A percentile compares a stretch with the other conserved stretches of the same genome.
Evolutionary conservation across 2,329 filamentous ascomycete genomes (phyloP).

Genomic region (Fusarium burgessii): DNA sequence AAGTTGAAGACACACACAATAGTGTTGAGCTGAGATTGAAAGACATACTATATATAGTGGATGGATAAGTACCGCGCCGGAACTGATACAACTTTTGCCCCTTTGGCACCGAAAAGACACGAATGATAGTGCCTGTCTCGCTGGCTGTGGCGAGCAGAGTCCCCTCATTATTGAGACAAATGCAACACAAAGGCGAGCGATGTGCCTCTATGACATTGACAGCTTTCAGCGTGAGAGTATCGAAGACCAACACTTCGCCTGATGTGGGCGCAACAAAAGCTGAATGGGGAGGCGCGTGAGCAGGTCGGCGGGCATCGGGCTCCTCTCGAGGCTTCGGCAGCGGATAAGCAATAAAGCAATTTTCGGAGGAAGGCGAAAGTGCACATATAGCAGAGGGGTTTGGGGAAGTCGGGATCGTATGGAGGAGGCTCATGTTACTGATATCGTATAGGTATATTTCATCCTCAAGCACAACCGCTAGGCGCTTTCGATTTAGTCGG

Average conservation of each 20-base stretch:
- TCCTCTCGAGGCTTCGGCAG: conserved; percentile 79
- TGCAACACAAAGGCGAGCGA: conserved; percentile 88
- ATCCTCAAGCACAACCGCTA: conserved; percentile 93
- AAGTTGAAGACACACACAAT: conserved; percentile 94
- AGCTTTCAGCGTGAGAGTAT: conserved; percentile 88
- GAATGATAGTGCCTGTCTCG: conserved; percentile 96
- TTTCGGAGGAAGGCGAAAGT: conserved; percentile 92
- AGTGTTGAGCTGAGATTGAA: conserved; percentile 96
- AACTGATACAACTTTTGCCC: conserved; percentile 97
- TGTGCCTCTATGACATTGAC: conserved; percentile 97
- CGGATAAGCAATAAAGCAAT: conserved; percentile 95
- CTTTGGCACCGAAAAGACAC: conserved; percentile 91
- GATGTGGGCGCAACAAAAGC: conserved; percentile 86
- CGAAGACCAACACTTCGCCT: conserved; percentile 93
- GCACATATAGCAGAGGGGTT: conserved; percentile 93
- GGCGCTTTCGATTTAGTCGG: conserved; percentile 90
- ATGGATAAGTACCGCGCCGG: conserved; percentile 92
- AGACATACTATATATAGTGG: conserved; percentile 97
- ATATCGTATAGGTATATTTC: conserved; percentile 99
- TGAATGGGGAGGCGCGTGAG: conserved; percentile 85
- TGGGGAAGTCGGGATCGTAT: conserved; percentile 92
- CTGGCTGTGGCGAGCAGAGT: conserved; percentile 93
- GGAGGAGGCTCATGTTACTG: conserved; percentile 95
- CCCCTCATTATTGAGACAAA: conserved; percentile 92
- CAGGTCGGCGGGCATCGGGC: conserved; percentile 69